These are phyloP conservation scores for Alloascoidea africana DNA, from an alignment of 805 yeast species.

Conservation along the genomic window DNA sequence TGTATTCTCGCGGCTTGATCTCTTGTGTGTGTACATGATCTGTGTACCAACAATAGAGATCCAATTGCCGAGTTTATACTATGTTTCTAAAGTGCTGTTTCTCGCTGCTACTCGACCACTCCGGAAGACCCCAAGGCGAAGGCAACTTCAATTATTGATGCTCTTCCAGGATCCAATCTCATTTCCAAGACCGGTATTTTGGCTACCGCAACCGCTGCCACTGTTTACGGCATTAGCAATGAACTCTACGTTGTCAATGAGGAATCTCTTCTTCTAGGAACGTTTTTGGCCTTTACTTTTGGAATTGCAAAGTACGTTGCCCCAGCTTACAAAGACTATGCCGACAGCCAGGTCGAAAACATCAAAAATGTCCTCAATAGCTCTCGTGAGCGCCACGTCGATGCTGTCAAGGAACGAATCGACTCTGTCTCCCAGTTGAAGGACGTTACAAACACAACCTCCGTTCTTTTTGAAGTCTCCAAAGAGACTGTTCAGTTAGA, in stretches of 20 bases:
- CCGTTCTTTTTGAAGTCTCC: conserved; percentile 83
- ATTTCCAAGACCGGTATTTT: conserved; percentile 88
- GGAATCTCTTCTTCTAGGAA: conserved; percentile 73
- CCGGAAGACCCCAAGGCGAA: conserved; percentile 69
- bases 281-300: conserved; percentile 65
- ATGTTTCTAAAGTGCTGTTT: neutral
- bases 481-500: conserved; percentile 95
- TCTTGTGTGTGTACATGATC: too few species aligned
- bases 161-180: conserved; percentile 82
- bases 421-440: conserved; percentile 75
- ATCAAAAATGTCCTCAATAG: conserved; percentile 71
- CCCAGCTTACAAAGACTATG: conserved; percentile 91
- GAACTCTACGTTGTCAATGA: conserved; percentile 88
- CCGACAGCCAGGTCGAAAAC: conserved; percentile 69
- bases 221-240: conserved; percentile 86
- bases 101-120: conserved; percentile 14
- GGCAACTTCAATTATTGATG: conserved; percentile 80
- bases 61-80: too few species aligned
- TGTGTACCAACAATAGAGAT: too few species aligned
- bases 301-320: conserved; percentile 78
- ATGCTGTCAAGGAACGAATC: conserved; percentile 88
- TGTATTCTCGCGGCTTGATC: too few species aligned
- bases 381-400: conserved; percentile 81
- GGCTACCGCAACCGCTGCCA: conserved; percentile 91
- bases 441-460: conserved; percentile 85